Evolutionary conservation across 2,329 filamentous ascomycete species (phyloP), one percentile per base, ranked within the genome.

Genomic region (Verruconis gallopava): DNA sequence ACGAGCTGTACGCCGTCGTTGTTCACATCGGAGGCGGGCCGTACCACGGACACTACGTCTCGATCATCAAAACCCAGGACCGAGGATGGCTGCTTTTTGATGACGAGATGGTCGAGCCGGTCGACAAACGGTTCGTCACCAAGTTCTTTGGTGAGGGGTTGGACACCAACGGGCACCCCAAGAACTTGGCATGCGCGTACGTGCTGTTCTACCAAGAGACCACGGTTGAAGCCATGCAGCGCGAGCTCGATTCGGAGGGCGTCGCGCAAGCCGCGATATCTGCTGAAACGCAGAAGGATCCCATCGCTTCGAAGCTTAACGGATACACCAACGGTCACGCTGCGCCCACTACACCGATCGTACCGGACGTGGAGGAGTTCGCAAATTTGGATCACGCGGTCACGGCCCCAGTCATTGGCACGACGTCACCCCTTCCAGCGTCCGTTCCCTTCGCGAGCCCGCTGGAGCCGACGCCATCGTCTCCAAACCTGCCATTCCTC

Each of bases 171-270:
- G 55, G 56, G 13, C 55, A 57, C 13, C 55, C 68, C 40, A 64
- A 66, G 37, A 86, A 85, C 3, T 76, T 93, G 59, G 91, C 91
- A 6, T 95, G 88, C 53, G 91, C 91, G 21, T 98, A 98, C 54
- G 88, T 98, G 13, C 68, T 98, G 6, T 98, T 98, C 60, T 98
- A 98, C 62, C 91, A 95, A 58, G 89, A 98, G 61, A 96, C 77
- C 2, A 81, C 77, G 0, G 57, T 77, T 19, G 77, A 81, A 54
- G 75, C 74, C 2, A 69, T 81, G 53, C 66, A 74, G 53, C 79
- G 77, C 44, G 88, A 96, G 60, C 82, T 93, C 56, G 86, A 93
- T 53, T 79, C 76, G 37, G 86, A 94, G 57, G 80, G 80, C 9
- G 61, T 70, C 28, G 56, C 58, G 9, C 57, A 59, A 9, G 60